A percentile compares a stretch with the other conserved stretches of the same genome.
Conservation (phyloP, 2,329 filamentous ascomycete genomes). For the Exophiala calicioides region DNA sequence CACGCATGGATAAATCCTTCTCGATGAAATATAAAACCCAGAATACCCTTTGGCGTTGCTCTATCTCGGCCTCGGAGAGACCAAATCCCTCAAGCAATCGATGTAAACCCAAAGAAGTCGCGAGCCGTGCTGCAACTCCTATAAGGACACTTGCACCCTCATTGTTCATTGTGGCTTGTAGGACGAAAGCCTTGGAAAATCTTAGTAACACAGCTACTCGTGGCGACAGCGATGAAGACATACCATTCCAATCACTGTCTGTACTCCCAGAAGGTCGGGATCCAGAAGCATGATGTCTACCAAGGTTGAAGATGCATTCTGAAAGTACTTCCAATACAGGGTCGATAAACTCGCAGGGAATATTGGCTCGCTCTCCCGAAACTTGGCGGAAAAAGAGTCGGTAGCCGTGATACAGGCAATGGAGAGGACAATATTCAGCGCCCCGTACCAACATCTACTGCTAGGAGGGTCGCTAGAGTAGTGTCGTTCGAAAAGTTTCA, state of each 20-base stretch:
- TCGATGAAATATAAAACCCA: slow-evolving; percentile 19
- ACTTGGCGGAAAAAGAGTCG: slow-evolving; percentile 1
- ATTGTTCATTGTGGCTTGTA: slow-evolving; percentile 10
- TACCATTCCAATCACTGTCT: slow-evolving; percentile 19
- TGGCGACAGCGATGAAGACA: neutral
- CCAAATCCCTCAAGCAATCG: slow-evolving; percentile 17
- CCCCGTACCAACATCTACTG: slow-evolving; percentile 7
- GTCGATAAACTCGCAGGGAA: slow-evolving; percentile 1
- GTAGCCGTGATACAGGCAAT: slow-evolving; percentile 13
- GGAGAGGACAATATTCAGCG: slow-evolving; percentile 13
- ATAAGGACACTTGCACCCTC: slow-evolving; percentile 11
- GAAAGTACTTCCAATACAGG: slow-evolving; percentile 13
- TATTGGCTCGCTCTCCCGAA: slow-evolving; percentile 4
- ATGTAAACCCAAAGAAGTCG: slow-evolving; percentile 12
- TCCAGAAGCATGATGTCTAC: slow-evolving; percentile 7
- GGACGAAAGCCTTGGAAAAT: slow-evolving; percentile 7
- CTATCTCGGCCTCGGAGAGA: slow-evolving; percentile 8
- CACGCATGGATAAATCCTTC: slow-evolving; percentile 13
- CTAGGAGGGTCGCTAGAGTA: neutral
- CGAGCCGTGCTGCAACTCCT: slow-evolving; percentile 11
- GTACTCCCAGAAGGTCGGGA: slow-evolving; percentile 10
- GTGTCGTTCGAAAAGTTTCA: slow-evolving; percentile 10
- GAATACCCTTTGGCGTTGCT: slow-evolving; percentile 20
- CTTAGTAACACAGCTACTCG: neutral
- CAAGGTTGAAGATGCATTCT: slow-evolving; percentile 13